Evolutionary conservation across 257 asterid species (phyloP).

Genomic region (Ehretia macrophylla): DNA sequence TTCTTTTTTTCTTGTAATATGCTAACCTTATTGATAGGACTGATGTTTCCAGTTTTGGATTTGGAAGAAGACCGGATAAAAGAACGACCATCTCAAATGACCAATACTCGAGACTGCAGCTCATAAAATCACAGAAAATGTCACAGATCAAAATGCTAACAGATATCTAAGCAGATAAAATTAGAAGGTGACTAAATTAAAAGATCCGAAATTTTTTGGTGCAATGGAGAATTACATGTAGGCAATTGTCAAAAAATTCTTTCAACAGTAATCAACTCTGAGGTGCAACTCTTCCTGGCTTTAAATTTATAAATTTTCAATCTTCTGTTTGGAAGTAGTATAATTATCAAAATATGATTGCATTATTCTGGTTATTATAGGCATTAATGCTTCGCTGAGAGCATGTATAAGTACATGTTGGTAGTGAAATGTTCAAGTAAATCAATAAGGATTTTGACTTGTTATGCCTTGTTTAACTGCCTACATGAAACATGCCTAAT

Average conservation of each 20-base stretch:
- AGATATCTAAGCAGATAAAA: background rate
- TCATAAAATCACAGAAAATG: slow-evolving; percentile 6
- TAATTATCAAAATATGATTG: too few relatives aligned
- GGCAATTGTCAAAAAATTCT: too few relatives aligned
- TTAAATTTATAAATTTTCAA: too few relatives aligned
- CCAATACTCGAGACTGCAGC: slow-evolving; percentile 63
- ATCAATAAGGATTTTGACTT: too few relatives aligned
- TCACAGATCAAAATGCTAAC: background rate
- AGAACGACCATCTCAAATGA: slow-evolving; percentile 73
- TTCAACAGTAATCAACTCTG: too few relatives aligned
- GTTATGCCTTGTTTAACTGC: too few relatives aligned
- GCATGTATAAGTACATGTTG: background rate
- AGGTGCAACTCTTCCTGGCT: too few relatives aligned
- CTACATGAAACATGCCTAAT: too few relatives aligned
- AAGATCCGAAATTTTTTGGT: background rate
- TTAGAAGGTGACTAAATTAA: background rate
- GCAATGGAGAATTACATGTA: background rate
- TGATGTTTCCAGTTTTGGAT: slow-evolving; percentile 68
- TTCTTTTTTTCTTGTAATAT: background rate
- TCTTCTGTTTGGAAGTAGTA: too few relatives aligned
- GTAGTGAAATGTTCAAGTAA: background rate
- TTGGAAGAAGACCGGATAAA: slow-evolving; percentile 65
- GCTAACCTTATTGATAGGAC: slow-evolving; percentile 63
- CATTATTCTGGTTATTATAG: too few relatives aligned
- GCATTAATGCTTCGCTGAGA: too few relatives aligned